These are phyloP conservation scores for Penicillium mononematosum DNA, from an alignment of 495 filamentous ascomycete species.

Conservation along the genomic window DNA sequence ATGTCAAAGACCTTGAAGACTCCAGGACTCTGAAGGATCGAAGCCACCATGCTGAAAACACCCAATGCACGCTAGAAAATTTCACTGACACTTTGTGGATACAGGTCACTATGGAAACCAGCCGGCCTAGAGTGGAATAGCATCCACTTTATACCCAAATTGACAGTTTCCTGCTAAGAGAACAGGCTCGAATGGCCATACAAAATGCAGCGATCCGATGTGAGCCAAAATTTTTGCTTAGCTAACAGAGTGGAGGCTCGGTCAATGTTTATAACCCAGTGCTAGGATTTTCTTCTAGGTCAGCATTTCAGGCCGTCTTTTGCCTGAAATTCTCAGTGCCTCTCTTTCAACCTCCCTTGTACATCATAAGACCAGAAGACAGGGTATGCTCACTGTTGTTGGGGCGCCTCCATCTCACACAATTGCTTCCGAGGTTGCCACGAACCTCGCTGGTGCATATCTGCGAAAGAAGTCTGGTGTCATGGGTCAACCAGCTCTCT, in stretches of 20 bases:
- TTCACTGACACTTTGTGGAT: neutral
- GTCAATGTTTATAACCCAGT: neutral
- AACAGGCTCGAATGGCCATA: neutral
- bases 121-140: neutral
- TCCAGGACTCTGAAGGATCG: too few relatives aligned
- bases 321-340: neutral
- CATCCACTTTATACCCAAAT: slow-evolving; percentile 1
- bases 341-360: too few relatives aligned
- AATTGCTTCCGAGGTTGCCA: slow-evolving; percentile 2
- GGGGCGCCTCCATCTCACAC: slow-evolving; percentile 2
- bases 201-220: neutral
- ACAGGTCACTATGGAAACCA: slow-evolving; percentile 2
- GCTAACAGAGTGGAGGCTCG: neutral
- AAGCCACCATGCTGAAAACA: too few relatives aligned
- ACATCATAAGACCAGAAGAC: too few relatives aligned
- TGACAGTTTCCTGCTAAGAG: neutral
- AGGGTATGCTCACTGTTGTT: neutral
- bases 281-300: neutral
- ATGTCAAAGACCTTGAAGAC: too few relatives aligned
- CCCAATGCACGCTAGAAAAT: too few relatives aligned
- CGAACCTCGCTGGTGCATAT: neutral
- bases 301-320: neutral
- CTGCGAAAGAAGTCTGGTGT: slow-evolving; percentile 1
- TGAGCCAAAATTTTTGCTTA: neutral
- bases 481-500: neutral